Evolutionary conservation across 805 yeast genomes (phyloP).

Genomic region (Hanseniaspora osmophila): DNA sequence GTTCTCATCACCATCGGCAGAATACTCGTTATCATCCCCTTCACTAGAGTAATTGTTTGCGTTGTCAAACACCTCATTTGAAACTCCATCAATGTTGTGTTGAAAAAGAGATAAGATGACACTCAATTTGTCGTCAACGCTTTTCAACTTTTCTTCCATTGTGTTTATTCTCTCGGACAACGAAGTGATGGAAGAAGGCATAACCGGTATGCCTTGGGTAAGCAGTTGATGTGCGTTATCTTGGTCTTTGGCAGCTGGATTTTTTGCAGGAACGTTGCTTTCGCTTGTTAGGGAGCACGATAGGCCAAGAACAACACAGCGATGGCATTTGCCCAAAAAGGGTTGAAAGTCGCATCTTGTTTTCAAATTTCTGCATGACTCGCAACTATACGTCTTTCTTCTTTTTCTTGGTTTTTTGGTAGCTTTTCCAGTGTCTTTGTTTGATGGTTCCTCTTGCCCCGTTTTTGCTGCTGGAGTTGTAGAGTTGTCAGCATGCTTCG

Average conservation of each 20-base stretch:
- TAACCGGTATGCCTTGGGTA: too few species aligned
- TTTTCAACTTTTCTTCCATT: conserved; percentile 4
- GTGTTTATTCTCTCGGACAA: conserved; percentile 1
- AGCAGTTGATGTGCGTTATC: background rate
- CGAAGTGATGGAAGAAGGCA: background rate
- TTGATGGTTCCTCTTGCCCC: conserved; percentile 11
- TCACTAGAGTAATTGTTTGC: too few species aligned
- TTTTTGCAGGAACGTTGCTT: conserved; percentile 10
- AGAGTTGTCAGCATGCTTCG: too few species aligned
- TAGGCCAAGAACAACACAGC: conserved; percentile 34
- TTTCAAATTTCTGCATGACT: conserved; percentile 38
- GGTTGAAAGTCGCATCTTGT: conserved; percentile 43
- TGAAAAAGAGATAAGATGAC: background rate
- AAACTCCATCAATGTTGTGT: background rate
- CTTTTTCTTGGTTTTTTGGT: conserved; percentile 21
- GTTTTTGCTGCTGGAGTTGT: conserved; percentile 1
- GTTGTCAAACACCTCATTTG: background rate
- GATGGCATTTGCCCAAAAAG: conserved; percentile 31
- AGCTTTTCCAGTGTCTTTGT: background rate
- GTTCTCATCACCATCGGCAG: background rate
- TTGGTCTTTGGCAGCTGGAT: conserved; percentile 7
- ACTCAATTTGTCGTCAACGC: conserved; percentile 2
- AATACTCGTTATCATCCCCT: background rate
- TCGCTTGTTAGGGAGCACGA: conserved; percentile 33
- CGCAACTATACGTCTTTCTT: conserved; percentile 32